Base-by-base conservation (phyloP, 2,329 filamentous ascomycete species). In the Fusarium mexicanum region DNA sequence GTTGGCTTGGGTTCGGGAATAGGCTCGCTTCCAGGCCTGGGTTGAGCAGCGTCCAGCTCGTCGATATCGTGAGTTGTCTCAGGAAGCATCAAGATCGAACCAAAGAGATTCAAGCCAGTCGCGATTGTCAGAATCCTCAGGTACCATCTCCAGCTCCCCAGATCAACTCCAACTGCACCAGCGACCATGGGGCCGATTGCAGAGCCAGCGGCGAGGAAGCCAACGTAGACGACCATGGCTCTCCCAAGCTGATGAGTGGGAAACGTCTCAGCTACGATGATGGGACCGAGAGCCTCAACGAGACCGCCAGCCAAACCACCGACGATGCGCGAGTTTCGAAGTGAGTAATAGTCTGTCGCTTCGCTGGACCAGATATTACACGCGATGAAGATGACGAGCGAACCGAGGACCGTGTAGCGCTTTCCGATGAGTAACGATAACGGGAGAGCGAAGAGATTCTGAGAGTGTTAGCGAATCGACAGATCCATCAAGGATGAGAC, bases 121-220 rank as follows among this genome's bases (percentile, higher is more conserved):
- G n/a, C 11, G 2, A 59, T 33, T 5, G 62, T 44, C 1, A 67
- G 16, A 18, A 67, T 66, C 11, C 64, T 66, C 6, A 67, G n/a
- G 8, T 66, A 67, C 64, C 64, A 67, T 9, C 64, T 24, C 64
- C 64, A 67, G 11, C 61, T 67, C 5, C 22, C 24, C n/a, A 67
- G 11, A 3, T 38, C 38, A 5, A 33, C 33, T 12, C 61, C 61
- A 17, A 67, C 44, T 5, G 50, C 50, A 7, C 64, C 64, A 33
- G 61, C 18, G 4, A 59, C 64, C 3, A 66, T 35, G 1, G 61
- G 64, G 13, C 64, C 64, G 3, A 67, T 29, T 7, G 64, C 29
- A 6, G 64, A 67, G 0, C 64, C 64, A 4, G 50, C 37, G 4
- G 61, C 64, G 22, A 67, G 64, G 18, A 66, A 66, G 4, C 61